These are phyloP conservation scores for Dactylella cylindrospora DNA, from an alignment of 2,329 filamentous ascomycete genomes.

Conservation along the genomic window DNA sequence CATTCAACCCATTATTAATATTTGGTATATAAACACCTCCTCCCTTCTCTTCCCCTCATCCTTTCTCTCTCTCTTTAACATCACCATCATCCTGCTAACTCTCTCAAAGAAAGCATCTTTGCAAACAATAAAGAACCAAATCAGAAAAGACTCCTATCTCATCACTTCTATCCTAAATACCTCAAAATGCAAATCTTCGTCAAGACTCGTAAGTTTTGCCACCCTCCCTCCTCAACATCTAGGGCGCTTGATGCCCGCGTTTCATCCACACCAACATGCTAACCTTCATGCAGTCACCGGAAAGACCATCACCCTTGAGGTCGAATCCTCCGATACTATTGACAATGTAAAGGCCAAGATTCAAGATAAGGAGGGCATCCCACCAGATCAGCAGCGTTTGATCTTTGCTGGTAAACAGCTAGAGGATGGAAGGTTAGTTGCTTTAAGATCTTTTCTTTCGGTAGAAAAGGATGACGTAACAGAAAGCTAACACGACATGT, in stretches of 20 bases:
- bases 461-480: conserved; percentile 60
- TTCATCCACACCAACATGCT: neutral
- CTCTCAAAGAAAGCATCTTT: too few species aligned
- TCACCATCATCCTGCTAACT: conserved; percentile 19
- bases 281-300: conserved; percentile 67
- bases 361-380: conserved; percentile 52
- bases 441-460: conserved; percentile 55
- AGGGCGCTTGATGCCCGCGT: neutral
- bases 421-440: conserved; percentile 69
- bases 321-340: conserved; percentile 99
- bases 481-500: conserved; percentile 61
- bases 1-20: too few species aligned
- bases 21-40: conserved; percentile 44
- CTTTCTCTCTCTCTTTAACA: conserved; percentile 15
- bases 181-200: conserved; percentile 50
- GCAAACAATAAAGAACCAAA: neutral
- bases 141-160: neutral
- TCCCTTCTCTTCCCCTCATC: conserved; percentile 8
- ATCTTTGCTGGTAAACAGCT: conserved; percentile 71
- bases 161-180: conserved; percentile 15
- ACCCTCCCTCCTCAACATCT: neutral
- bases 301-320: conserved; percentile 99
- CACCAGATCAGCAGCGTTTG: conserved; percentile 66
- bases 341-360: conserved; percentile 99
- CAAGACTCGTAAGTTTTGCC: conserved; percentile 48